phyloP scores from a whole-genome alignment of 208 protist genomes.

The Kentomonas sorsogonicus region DNA sequence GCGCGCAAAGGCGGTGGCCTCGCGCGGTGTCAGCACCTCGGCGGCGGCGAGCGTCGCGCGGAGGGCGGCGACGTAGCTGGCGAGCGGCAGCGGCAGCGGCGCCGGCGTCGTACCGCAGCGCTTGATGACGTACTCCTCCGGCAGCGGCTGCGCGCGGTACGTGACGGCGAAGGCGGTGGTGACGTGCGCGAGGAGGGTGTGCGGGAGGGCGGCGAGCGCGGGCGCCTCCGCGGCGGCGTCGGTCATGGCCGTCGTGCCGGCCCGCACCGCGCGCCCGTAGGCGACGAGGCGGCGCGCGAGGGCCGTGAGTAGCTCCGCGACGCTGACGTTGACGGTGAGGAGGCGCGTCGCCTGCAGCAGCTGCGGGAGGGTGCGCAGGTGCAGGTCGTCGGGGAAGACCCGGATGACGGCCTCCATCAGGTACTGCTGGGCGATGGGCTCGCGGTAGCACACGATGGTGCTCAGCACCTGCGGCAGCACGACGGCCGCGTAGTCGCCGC shows the following conservation, averaged over 20 bases:
- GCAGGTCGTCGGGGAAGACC: conserved; percentile 98
- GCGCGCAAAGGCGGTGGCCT: background rate
- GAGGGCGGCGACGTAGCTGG: conserved; percentile 45
- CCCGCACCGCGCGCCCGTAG: conserved; percentile 23
- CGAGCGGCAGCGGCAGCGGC: conserved; percentile 29
- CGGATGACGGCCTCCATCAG: conserved; percentile 97
- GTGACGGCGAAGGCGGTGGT: conserved; percentile 28
- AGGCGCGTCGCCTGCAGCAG: conserved; percentile 69
- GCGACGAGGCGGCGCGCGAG: conserved; percentile 71
- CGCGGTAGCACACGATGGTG: conserved; percentile 93
- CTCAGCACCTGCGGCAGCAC: conserved; percentile 88
- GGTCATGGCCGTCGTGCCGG: background rate
- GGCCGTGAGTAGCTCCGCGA: conserved; percentile 86
- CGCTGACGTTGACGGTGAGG: conserved; percentile 83
- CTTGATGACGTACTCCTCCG: conserved; percentile 26
- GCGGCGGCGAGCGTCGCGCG: too few species aligned
- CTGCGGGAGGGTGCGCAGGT: conserved; percentile 91
- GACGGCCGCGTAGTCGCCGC: conserved; percentile 77
- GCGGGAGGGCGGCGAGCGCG: background rate
- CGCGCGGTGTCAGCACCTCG: too few species aligned
- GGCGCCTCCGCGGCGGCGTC: conserved; percentile 3
- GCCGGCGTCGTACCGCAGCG: conserved; percentile 20
- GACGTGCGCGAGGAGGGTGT: conserved; percentile 31
- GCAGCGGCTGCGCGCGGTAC: conserved; percentile 14
- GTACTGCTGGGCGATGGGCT: conserved; percentile 97